Conservation (phyloP, 1,284 basidiomycete genomes). For the Termitomyces sp. region DNA sequence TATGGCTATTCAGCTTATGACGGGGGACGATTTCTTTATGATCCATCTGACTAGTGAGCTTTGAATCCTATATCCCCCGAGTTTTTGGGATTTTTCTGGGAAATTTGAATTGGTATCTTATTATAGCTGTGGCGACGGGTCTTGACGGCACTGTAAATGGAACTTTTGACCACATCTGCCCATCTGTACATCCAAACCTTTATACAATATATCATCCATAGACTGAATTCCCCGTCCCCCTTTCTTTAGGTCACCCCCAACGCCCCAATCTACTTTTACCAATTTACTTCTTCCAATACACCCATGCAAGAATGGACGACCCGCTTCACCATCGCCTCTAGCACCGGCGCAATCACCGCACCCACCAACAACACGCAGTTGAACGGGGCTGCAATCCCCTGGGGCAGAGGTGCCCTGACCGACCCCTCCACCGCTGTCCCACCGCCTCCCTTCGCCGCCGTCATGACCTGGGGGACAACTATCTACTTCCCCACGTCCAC, state of each 20-base stretch:
- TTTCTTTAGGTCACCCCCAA: constrained; percentile 54
- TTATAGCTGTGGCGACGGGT: constrained; percentile 48
- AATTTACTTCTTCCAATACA: constrained; percentile 49
- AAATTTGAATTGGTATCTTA: background rate
- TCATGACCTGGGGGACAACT: background rate
- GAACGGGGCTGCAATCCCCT: constrained; percentile 49
- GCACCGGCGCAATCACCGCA: constrained; percentile 42
- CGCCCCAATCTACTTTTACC: constrained; percentile 77
- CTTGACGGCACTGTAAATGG: constrained; percentile 56
- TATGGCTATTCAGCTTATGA: constrained; percentile 76
- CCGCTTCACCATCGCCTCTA: constrained; percentile 72
- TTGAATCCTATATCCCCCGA: constrained; percentile 28
- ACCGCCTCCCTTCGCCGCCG: constrained; percentile 22
- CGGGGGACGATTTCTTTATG: constrained; percentile 72
- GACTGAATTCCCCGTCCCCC: background rate
- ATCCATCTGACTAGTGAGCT: constrained; percentile 58
- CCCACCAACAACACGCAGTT: constrained; percentile 53
- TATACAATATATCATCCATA: background rate
- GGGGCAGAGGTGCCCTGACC: constrained; percentile 65
- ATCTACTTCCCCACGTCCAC: background rate
- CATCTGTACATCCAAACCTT: constrained; percentile 38
- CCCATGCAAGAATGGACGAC: constrained; percentile 64
- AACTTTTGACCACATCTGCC: constrained; percentile 61
- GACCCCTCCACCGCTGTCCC: constrained; percentile 35
- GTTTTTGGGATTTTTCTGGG: background rate